Evolutionary conservation across 352 stramenopile species (phyloP).

Genomic region (Phytophthora crassamura): DNA sequence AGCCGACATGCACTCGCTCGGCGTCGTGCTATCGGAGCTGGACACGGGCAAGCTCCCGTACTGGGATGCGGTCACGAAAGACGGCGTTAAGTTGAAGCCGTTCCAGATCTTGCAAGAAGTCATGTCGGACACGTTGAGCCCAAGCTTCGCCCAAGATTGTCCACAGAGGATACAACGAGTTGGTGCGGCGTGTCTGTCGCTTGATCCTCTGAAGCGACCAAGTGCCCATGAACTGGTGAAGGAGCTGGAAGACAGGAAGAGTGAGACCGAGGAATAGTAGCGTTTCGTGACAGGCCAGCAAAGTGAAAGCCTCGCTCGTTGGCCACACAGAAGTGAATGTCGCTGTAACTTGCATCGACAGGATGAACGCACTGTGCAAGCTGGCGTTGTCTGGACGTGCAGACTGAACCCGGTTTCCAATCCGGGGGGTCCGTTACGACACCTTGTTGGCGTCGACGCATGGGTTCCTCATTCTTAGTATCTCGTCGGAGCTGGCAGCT

Average conservation of each 20-base stretch:
- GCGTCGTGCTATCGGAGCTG: constrained; percentile 57
- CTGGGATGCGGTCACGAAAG: constrained; percentile 22
- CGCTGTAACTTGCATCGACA: background rate
- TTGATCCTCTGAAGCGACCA: constrained; percentile 40
- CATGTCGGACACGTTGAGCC: constrained; percentile 44
- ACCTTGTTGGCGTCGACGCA: background rate
- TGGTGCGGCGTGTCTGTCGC: constrained; percentile 29
- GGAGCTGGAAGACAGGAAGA: constrained; percentile 14
- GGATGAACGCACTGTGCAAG: background rate
- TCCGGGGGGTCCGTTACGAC: constrained; percentile 9
- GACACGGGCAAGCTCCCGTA: constrained; percentile 44
- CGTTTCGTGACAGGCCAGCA: constrained; percentile 3
- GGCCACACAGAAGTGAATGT: background rate
- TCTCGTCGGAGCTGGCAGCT: background rate
- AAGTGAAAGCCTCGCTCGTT: background rate
- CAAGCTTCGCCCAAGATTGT: constrained; percentile 49
- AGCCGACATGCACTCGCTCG: constrained; percentile 75
- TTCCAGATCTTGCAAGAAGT: constrained; percentile 54
- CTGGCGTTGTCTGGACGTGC: background rate
- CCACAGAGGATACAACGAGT: constrained; percentile 40
- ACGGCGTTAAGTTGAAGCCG: constrained; percentile 18
- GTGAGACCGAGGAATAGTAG: background rate
- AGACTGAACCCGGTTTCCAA: background rate
- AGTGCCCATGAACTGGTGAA: constrained; percentile 36
- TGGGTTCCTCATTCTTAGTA: constrained; percentile 2